phyloP scores from a whole-genome alignment of 345 rosid genomes.

The Lumnitzera racemosa region DNA sequence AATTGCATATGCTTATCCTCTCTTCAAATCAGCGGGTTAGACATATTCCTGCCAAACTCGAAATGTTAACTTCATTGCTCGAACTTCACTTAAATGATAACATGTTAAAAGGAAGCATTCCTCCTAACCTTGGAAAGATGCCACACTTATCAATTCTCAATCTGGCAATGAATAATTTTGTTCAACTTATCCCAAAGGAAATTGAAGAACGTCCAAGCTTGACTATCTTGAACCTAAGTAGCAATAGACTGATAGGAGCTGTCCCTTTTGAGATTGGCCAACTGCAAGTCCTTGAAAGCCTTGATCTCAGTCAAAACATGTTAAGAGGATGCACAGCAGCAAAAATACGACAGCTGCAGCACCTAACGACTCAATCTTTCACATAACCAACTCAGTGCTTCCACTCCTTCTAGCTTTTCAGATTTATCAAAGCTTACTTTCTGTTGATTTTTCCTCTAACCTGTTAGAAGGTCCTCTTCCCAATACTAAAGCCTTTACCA shows the following conservation, averaged over 20 bases:
- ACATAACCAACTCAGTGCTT: constrained; percentile 1
- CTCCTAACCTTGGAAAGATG: constrained; percentile 1
- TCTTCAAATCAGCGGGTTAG: constrained; percentile 4
- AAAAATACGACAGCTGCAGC: background rate
- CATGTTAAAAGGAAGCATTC: constrained; percentile 7
- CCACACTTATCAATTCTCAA: background rate
- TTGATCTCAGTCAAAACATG: constrained; percentile 7
- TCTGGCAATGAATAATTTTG: constrained; percentile 9
- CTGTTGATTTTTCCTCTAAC: constrained; percentile 22
- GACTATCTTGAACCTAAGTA: constrained; percentile 2
- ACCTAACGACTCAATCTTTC: constrained; percentile 6
- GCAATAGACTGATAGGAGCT: background rate
- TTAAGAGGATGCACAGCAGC: background rate
- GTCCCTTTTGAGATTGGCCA: constrained; percentile 4
- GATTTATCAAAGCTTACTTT: background rate
- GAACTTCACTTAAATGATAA: constrained; percentile 6
- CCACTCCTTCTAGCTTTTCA: constrained; percentile 3
- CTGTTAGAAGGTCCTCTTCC: constrained; percentile 26
- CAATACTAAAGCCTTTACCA: constrained; percentile 14
- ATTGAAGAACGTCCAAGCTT: background rate
- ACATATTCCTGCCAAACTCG: constrained; percentile 6
- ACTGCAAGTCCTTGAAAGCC: background rate
- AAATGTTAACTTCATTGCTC: background rate
- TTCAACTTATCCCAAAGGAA: background rate
- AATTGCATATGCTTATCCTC: constrained; percentile 1